These are phyloP conservation scores for Sarocladium oryzae DNA, from an alignment of 2,329 filamentous ascomycete species.

Conservation along the genomic window DNA sequence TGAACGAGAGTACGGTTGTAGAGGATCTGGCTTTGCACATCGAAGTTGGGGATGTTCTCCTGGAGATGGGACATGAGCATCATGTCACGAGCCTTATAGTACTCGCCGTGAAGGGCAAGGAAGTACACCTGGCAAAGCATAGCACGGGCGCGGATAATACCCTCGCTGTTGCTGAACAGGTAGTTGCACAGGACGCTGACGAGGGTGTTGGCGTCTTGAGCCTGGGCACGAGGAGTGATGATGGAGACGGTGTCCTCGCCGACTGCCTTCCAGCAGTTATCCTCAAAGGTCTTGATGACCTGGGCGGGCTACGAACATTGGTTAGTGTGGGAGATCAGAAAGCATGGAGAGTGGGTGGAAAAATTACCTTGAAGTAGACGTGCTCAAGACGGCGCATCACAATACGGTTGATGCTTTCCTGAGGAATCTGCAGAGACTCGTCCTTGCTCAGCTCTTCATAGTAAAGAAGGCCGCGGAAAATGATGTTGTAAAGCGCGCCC, in stretches of 20 bases:
- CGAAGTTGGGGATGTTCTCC: conserved; percentile 94
- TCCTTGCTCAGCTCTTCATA: conserved; percentile 74
- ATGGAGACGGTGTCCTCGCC: conserved; percentile 64
- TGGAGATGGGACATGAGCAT: conserved; percentile 99
- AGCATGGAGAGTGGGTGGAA: background rate
- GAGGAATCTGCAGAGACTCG: conserved; percentile 62
- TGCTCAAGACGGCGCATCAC: conserved; percentile 94
- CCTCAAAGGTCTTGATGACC: conserved; percentile 89
- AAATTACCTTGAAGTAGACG: conserved; percentile 88
- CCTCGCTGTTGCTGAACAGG: conserved; percentile 88
- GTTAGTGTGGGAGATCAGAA: conserved; percentile 11
- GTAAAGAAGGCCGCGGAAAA: conserved; percentile 84
- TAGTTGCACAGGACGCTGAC: conserved; percentile 89
- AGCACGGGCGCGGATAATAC: conserved; percentile 89
- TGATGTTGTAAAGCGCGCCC: conserved; percentile 81
- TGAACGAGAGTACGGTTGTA: conserved; percentile 98
- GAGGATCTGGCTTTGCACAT: conserved; percentile 93
- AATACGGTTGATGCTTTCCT: conserved; percentile 87
- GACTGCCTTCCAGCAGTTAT: conserved; percentile 84
- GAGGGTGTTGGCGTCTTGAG: conserved; percentile 64
- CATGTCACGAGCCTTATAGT: conserved; percentile 97
- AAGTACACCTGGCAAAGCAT: conserved; percentile 99
- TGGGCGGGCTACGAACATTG: conserved; percentile 60
- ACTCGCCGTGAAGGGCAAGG: conserved; percentile 92
- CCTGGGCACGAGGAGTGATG: conserved; percentile 68